Base-by-base conservation (phyloP, 805 yeast genomes). In the Candida hungchunana region DNA sequence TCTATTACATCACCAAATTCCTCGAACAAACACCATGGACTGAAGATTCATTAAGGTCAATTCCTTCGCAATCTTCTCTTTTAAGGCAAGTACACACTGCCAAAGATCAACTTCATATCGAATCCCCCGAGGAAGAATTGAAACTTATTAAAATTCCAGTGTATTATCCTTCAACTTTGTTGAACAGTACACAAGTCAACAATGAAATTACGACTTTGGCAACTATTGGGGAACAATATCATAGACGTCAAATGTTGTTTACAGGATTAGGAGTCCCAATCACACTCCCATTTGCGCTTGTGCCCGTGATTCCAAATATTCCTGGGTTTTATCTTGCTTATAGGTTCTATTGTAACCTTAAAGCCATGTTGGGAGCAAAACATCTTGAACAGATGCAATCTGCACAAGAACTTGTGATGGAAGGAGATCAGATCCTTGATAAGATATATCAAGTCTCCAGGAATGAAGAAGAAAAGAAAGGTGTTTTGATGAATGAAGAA, bases 271-370 rank as follows among this genome's bases (percentile, higher is more conserved):
- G 78, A 4, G 59, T 90, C 4, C 97, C 97, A 2, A 44, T 89
- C 29, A 77, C 94, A 0, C 48, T 86, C 3, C 97, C 97, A 2
- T 57, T 89, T 28, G 88, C 86, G 0, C 48, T 87, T 28, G 53
- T 90, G 0, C 97, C 97, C 0, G 67, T 89, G n/a, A 57, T 88
- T 4, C 97, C 97, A 15, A 89, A 89, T 50, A 74, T 89, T 15
- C 97, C 97, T 0, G 96, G 96, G 0, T 82, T 90, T 53, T 90
- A 87, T 51, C 60, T 89, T 28, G 68, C 82, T 3, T 89, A 82
- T 55, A 68, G 97, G 42, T 69, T 82, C 14, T 89, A 87, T 62
- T 86, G 96, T 55, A 86, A 90, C 56, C 69, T 79, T 54, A 82
- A 82, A 49, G 96, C 96, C 0, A 64, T 71, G 42, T 56, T 74